Percentiles rank a stretch among this genome's conserved stretches.
phyloP scores from a whole-genome alignment of 306 rosid species.

The Nissolia schottii region DNA sequence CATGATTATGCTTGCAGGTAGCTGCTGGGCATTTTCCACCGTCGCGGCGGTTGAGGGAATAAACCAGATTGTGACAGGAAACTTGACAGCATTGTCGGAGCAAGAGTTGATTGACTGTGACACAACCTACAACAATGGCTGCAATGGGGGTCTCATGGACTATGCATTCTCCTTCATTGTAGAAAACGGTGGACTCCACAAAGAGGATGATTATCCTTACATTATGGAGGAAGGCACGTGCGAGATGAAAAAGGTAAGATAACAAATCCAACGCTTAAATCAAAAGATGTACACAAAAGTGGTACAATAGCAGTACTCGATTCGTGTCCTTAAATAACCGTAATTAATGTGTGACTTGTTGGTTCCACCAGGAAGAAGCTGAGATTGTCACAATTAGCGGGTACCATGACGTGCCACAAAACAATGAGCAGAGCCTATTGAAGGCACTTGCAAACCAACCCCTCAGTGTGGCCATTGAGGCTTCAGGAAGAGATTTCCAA shows the following conservation, averaged over 20 bases:
- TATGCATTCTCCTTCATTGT: slow-evolving; percentile 56
- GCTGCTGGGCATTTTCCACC: slow-evolving; percentile 79
- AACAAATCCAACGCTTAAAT: too few relatives aligned
- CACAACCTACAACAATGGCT: slow-evolving; percentile 58
- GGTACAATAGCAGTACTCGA: too few relatives aligned
- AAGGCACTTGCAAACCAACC: slow-evolving; percentile 94
- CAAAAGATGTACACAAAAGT: too few relatives aligned
- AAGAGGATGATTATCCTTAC: slow-evolving; percentile 70
- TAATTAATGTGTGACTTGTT: not conserved
- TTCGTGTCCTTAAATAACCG: too few relatives aligned
- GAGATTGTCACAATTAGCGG: slow-evolving; percentile 69
- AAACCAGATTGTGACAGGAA: slow-evolving; percentile 58
- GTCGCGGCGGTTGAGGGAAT: slow-evolving; percentile 73
- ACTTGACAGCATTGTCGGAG: slow-evolving; percentile 55
- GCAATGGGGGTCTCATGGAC: slow-evolving; percentile 78
- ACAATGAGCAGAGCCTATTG: slow-evolving; percentile 69
- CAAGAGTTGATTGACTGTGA: slow-evolving; percentile 70
- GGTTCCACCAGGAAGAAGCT: slow-evolving; percentile 44
- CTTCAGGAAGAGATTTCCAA: slow-evolving; percentile 83
- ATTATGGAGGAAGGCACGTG: slow-evolving; percentile 87
- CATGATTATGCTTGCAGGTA: slow-evolving; percentile 37
- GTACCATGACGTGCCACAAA: slow-evolving; percentile 77
- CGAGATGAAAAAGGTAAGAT: slow-evolving; percentile 56
- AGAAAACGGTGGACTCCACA: slow-evolving; percentile 54
- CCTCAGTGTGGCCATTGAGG: slow-evolving; percentile 83